Percentiles rank a stretch among this genome's conserved stretches.
Conservation (phyloP, 768 basidiomycete species). For the Sarcodon aspratus region DNA sequence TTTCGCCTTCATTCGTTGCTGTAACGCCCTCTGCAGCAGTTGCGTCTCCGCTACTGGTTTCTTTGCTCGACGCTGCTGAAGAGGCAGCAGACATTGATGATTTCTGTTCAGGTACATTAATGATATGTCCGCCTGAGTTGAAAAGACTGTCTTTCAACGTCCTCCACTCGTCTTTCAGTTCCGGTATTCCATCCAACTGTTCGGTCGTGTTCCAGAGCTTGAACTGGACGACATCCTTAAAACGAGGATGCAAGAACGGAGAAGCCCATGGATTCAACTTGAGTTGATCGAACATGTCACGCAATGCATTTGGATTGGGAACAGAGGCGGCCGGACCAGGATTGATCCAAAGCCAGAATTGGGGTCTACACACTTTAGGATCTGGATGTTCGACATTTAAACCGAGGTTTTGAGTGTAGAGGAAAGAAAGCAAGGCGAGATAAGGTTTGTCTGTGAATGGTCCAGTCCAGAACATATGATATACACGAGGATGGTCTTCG, state of each 20-base stretch:
- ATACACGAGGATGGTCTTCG: constrained; percentile 73
- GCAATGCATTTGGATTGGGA: constrained; percentile 71
- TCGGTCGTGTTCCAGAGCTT: constrained; percentile 98
- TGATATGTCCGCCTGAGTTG: constrained; percentile 76
- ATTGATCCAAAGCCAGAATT: constrained; percentile 98
- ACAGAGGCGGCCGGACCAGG: constrained; percentile 91
- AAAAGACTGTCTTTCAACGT: constrained; percentile 64
- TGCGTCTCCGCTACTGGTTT: constrained; percentile 22
- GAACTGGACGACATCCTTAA: constrained; percentile 89
- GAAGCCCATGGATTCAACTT: constrained; percentile 87
- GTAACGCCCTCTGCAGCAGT: constrained; percentile 9
- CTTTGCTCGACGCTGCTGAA: constrained; percentile 21
- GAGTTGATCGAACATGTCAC: constrained; percentile 77
- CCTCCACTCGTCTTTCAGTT: constrained; percentile 87
- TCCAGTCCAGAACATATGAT: constrained; percentile 99
- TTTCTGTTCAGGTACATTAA: constrained; percentile 45
- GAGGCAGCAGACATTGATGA: constrained; percentile 19
- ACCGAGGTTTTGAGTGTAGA: constrained; percentile 91
- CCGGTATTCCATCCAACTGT: constrained; percentile 84
- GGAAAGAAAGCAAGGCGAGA: constrained; percentile 85
- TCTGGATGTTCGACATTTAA: constrained; percentile 53
- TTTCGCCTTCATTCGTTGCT: constrained; percentile 6
- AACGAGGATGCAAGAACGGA: constrained; percentile 87
- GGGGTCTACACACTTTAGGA: constrained; percentile 63
- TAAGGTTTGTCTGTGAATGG: constrained; percentile 99